phyloP scores from a whole-genome alignment of 202 grass and related monocot species.

The Musa balbisiana region DNA sequence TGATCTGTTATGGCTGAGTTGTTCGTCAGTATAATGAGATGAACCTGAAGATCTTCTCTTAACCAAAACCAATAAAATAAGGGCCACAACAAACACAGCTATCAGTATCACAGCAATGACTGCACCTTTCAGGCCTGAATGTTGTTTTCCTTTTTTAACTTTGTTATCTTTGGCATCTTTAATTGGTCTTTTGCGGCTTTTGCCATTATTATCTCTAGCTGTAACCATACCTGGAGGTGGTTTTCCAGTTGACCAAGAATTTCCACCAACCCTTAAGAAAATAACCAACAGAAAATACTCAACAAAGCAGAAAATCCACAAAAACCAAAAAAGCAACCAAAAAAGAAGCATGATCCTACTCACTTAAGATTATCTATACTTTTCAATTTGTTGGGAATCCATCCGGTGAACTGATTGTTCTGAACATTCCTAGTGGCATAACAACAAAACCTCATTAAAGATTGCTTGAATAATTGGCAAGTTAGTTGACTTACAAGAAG shows the following conservation, averaged over 20 bases:
- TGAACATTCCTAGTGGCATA: slow-evolving; percentile 56
- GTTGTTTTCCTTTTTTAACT: neutral
- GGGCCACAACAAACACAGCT: slow-evolving; percentile 47
- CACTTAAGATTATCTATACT: slow-evolving; percentile 59
- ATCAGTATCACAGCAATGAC: slow-evolving; percentile 47
- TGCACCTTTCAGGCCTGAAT: slow-evolving; percentile 37
- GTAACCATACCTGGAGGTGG: slow-evolving; percentile 61
- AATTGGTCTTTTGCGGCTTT: neutral
- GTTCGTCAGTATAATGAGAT: slow-evolving; percentile 46
- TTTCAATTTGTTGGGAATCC: slow-evolving; percentile 69
- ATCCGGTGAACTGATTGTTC: slow-evolving; percentile 84
- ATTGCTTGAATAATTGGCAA: neutral
- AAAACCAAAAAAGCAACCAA: neutral
- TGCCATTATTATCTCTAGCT: slow-evolving; percentile 31
- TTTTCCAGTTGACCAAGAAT: slow-evolving; percentile 62
- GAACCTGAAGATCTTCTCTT: slow-evolving; percentile 42
- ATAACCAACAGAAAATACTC: slow-evolving; percentile 21
- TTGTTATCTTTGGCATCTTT: neutral
- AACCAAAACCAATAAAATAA: slow-evolving; percentile 60
- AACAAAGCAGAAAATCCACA: neutral
- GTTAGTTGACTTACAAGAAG: neutral
- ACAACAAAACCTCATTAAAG: slow-evolving; percentile 18
- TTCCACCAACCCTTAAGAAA: slow-evolving; percentile 62
- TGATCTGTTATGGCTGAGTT: slow-evolving; percentile 37
- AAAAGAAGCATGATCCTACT: slow-evolving; percentile 19